Evolutionary conservation across 768 basidiomycete species (phyloP).

Genomic region (Rhizopogon salebrosus): DNA sequence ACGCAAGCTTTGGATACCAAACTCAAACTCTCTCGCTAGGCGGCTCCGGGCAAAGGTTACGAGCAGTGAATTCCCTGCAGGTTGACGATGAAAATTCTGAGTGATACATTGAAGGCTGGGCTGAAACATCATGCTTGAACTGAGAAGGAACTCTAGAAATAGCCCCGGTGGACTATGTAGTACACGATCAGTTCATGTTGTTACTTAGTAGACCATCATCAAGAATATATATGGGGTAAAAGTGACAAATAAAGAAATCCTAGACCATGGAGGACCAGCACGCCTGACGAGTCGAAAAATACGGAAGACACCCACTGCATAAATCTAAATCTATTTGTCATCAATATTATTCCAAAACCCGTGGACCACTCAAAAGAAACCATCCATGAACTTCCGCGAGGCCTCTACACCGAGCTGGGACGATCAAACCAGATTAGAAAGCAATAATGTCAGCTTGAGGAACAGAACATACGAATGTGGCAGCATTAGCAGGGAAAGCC

Average conservation of each 20-base stretch:
- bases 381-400: conserved; percentile 79
- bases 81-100: too few species aligned
- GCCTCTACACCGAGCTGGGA: conserved; percentile 86
- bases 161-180: too few species aligned
- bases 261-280: too few species aligned
- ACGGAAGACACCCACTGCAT: conserved; percentile 18
- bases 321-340: conserved; percentile 12
- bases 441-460: neutral
- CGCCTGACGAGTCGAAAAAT: too few species aligned
- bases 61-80: too few species aligned
- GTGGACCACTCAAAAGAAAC: conserved; percentile 38
- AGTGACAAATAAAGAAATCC: too few species aligned
- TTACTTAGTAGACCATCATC: too few species aligned
- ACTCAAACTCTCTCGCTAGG: conserved; percentile 43
- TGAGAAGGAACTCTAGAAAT: too few species aligned
- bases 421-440: neutral
- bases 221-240: too few species aligned
- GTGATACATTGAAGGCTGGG: too few species aligned
- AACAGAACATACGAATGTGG: conserved; percentile 68
- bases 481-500: conserved; percentile 98
- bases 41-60: neutral
- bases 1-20: conserved; percentile 94
- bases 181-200: too few species aligned
- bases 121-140: too few species aligned
- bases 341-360: neutral